phyloP scores from a whole-genome alignment of 2,329 filamentous ascomycete species.

The Penicillium sp. region DNA sequence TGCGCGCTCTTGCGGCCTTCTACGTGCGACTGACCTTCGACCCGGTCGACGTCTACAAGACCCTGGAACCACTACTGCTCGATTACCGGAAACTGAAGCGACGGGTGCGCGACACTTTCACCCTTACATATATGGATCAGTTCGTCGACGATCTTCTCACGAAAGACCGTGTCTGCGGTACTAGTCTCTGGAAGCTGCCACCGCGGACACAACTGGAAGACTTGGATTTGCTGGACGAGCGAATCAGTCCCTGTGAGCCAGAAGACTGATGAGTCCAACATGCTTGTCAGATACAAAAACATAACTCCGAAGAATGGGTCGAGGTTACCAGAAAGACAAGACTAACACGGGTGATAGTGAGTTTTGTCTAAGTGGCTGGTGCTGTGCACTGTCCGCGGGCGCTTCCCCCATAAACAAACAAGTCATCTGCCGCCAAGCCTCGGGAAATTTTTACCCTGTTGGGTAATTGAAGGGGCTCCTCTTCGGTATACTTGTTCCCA shows the following conservation, averaged over 20 bases:
- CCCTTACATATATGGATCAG: conserved; percentile 78
- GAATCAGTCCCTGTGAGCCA: conserved; percentile 62
- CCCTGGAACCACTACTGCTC: conserved; percentile 76
- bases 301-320: neutral
- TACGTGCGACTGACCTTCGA: conserved; percentile 87
- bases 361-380: neutral
- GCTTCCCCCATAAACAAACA: neutral
- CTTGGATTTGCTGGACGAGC: conserved; percentile 78
- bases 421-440: conserved; percentile 8
- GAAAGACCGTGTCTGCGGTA: conserved; percentile 87
- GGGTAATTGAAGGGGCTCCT: conserved; percentile 25
- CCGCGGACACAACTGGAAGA: conserved; percentile 81
- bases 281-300: neutral
- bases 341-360: neutral
- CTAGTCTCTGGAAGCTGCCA: conserved; percentile 88
- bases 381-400: neutral
- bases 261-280: neutral
- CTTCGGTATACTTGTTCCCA: conserved; percentile 24
- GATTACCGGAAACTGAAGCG: conserved; percentile 82
- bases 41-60: conserved; percentile 73
- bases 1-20: conserved; percentile 84
- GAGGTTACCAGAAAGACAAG: neutral
- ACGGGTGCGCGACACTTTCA: conserved; percentile 69
- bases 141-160: conserved; percentile 90
- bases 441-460: conserved; percentile 35